Percentiles rank a stretch among this genome's conserved stretches.
These are phyloP conservation scores for Omphalotus guepiniiformis DNA, from an alignment of 768 basidiomycete species.

Conservation along the genomic window DNA sequence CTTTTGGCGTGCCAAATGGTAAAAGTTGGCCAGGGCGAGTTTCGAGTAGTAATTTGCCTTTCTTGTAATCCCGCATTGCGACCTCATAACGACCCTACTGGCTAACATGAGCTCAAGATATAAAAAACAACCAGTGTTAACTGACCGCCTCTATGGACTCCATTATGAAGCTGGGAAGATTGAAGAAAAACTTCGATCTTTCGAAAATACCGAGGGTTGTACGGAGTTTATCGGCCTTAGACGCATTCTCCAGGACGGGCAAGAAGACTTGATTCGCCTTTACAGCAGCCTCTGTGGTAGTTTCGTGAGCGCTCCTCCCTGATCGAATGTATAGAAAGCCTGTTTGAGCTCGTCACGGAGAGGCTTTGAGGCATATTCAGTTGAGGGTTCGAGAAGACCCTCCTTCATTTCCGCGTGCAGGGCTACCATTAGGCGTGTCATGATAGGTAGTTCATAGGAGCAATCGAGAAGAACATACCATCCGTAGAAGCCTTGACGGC, in stretches of 20 bases:
- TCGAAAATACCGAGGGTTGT: slow-evolving; percentile 95
- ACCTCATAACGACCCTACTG: slow-evolving; percentile 89
- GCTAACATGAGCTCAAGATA: slow-evolving; percentile 2
- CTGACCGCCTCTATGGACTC: slow-evolving; percentile 87
- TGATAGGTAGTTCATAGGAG: neutral
- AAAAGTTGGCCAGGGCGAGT: slow-evolving; percentile 84
- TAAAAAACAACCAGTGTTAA: slow-evolving; percentile 10
- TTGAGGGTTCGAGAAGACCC: slow-evolving; percentile 68
- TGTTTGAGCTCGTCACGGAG: slow-evolving; percentile 84
- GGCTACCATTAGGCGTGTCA: slow-evolving; percentile 40
- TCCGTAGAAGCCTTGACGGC: slow-evolving; percentile 97
- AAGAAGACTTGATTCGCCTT: slow-evolving; percentile 96
- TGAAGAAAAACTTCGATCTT: slow-evolving; percentile 97
- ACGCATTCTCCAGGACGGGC: slow-evolving; percentile 91
- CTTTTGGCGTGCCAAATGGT: slow-evolving; percentile 61
- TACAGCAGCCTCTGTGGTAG: slow-evolving; percentile 70
- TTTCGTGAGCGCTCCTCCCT: neutral
- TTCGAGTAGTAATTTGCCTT: slow-evolving; percentile 87
- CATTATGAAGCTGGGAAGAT: slow-evolving; percentile 85
- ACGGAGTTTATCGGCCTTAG: slow-evolving; percentile 89
- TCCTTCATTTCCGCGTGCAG: slow-evolving; percentile 92
- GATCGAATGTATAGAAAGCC: slow-evolving; percentile 24
- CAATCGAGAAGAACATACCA: slow-evolving; percentile 42
- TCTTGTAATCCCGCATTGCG: slow-evolving; percentile 94
- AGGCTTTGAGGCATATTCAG: slow-evolving; percentile 80